These are phyloP conservation scores for Pleurotus djamor DNA, from an alignment of 768 basidiomycete species.

Conservation along the genomic window DNA sequence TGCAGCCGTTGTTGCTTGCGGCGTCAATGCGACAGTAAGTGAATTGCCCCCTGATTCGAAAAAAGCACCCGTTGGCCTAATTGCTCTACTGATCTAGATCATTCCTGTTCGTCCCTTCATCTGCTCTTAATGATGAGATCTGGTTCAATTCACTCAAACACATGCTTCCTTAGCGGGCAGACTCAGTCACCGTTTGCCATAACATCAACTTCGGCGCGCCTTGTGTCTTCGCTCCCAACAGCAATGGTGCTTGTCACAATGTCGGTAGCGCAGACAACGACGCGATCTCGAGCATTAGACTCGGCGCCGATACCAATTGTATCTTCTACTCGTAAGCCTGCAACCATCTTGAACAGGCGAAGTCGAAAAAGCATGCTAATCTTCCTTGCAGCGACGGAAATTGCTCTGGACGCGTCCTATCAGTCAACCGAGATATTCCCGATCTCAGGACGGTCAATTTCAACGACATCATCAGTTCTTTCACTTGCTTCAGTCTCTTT, in stretches of 20 bases:
- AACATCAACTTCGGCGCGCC: neutral
- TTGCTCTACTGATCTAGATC: no score
- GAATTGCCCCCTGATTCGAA: no score
- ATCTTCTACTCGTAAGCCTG: neutral
- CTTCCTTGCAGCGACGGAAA: neutral
- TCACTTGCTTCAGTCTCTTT: neutral
- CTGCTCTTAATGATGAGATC: no score
- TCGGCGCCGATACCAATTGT: neutral
- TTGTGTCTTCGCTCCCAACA: neutral
- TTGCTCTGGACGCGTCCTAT: neutral
- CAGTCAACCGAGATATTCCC: neutral
- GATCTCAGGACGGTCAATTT: neutral
- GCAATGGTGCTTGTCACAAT: neutral
- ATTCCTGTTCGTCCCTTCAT: no score
- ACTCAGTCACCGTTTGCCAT: neutral
- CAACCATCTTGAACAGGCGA: neutral
- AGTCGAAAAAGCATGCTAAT: no score
- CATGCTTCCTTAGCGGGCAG: neutral
- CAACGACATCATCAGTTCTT: neutral
- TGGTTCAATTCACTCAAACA: no score
- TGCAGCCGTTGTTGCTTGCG: no score
- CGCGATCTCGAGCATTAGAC: neutral
- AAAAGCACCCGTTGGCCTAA: no score
- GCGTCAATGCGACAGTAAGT: no score
- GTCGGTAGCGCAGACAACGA: neutral